Evolutionary conservation across 2,329 filamentous ascomycete genomes (phyloP).

Genomic region (Malbranchea cinnamomea): DNA sequence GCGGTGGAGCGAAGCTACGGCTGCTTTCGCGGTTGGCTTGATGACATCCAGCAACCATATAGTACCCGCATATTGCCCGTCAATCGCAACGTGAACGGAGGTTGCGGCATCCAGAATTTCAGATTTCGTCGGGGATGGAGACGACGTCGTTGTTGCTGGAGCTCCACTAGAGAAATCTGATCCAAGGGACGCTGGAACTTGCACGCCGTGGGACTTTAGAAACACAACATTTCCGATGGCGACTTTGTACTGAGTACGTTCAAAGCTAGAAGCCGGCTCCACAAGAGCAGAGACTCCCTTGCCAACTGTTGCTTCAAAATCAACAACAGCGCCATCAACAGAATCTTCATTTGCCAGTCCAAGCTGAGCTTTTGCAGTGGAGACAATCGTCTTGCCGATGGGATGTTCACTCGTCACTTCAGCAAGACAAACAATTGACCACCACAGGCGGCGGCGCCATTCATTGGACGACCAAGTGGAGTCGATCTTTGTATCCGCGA

Average conservation of each 20-base stretch:
- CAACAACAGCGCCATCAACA: conserved; percentile 69
- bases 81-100: conserved; percentile 80
- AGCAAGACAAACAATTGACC: conserved; percentile 87
- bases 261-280: conserved; percentile 55
- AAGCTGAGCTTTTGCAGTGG: conserved; percentile 60
- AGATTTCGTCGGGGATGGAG: conserved; percentile 20
- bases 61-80: conserved; percentile 64
- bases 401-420: conserved; percentile 95
- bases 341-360: conserved; percentile 55
- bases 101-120: conserved; percentile 54
- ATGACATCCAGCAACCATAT: conserved; percentile 79
- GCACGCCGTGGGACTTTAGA: conserved; percentile 54
- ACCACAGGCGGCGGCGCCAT: conserved; percentile 66
- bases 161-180: conserved; percentile 20
- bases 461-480: conserved; percentile 54
- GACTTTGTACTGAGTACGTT: conserved; percentile 60
- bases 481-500: conserved; percentile 55
- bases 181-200: conserved; percentile 26
- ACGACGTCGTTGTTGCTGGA: conserved; percentile 11
- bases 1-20: conserved; percentile 64
- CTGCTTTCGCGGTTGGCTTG: conserved; percentile 70
- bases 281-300: conserved; percentile 71
- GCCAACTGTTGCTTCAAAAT: conserved; percentile 72
- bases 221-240: conserved; percentile 70
- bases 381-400: conserved; percentile 75